Conservation (phyloP, 768 basidiomycete species). For the Suillus lakei region DNA sequence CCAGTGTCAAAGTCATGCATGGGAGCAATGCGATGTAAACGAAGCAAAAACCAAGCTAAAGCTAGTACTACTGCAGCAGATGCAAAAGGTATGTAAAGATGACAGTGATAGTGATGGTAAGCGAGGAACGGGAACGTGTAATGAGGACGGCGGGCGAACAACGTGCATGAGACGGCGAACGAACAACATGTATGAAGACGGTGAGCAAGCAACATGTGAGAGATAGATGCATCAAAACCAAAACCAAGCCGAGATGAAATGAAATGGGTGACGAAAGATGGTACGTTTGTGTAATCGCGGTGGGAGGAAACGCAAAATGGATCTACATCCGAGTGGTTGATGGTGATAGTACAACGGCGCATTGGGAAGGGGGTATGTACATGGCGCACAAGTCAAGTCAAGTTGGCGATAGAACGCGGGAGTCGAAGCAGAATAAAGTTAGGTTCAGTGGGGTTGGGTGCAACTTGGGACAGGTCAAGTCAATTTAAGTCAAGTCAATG, state of each 20-base stretch:
- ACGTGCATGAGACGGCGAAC: too few relatives aligned
- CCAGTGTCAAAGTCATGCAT: background rate
- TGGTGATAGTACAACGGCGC: constrained; percentile 10
- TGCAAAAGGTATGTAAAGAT: too few relatives aligned
- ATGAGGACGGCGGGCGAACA: too few relatives aligned
- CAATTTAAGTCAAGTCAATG: background rate
- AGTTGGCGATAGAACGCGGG: constrained; percentile 1
- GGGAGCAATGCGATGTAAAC: background rate
- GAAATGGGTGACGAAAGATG: background rate
- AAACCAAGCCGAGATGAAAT: background rate
- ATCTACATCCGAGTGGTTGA: background rate
- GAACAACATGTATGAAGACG: too few relatives aligned
- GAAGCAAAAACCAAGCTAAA: too few relatives aligned
- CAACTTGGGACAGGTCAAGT: too few relatives aligned
- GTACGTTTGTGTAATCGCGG: background rate
- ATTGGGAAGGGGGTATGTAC: background rate
- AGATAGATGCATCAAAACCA: background rate
- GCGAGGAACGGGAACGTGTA: too few relatives aligned
- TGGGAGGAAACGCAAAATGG: background rate
- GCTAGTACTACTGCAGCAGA: too few relatives aligned
- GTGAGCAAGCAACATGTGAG: background rate
- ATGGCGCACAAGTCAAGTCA: too few relatives aligned
- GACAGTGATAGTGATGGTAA: too few relatives aligned
- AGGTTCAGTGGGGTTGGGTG: background rate
- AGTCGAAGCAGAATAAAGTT: background rate